Percentiles rank a stretch among this genome's conserved stretches.
Evolutionary conservation across 1,284 basidiomycete genomes (phyloP).

Genomic region (Rhodotorula sp.): DNA sequence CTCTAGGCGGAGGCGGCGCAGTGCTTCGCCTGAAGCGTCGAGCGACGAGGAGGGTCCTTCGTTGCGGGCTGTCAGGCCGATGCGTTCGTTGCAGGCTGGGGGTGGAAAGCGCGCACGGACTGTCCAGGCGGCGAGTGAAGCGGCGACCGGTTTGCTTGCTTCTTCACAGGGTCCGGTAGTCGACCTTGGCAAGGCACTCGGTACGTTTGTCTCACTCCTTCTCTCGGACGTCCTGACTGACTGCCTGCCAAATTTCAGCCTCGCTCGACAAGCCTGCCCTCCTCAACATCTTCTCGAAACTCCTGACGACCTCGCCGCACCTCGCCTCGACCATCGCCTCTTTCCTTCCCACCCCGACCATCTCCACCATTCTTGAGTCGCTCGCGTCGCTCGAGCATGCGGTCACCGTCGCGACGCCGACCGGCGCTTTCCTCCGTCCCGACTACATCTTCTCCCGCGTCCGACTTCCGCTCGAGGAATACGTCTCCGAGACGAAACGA

Average conservation of each 20-base stretch:
- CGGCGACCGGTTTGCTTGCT: neutral
- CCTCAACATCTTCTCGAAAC: slow-evolving; percentile 37
- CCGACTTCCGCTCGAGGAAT: slow-evolving; percentile 40
- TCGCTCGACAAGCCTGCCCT: slow-evolving; percentile 41
- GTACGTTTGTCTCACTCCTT: slow-evolving; percentile 8
- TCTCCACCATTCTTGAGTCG: slow-evolving; percentile 28
- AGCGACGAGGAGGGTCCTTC: slow-evolving; percentile 4
- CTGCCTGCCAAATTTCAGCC: neutral
- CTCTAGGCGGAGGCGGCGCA: slow-evolving; percentile 9
- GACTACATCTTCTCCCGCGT: slow-evolving; percentile 42
- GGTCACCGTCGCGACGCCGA: slow-evolving; percentile 37
- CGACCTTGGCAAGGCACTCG: slow-evolving; percentile 37
- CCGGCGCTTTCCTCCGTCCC: slow-evolving; percentile 32
- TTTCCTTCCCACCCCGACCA: slow-evolving; percentile 40
- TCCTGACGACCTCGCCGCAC: slow-evolving; percentile 39
- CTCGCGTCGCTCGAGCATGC: slow-evolving; percentile 31
- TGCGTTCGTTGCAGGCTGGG: neutral
- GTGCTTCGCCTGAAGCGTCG: slow-evolving; percentile 12
- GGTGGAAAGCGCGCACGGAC: neutral
- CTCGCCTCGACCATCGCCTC: slow-evolving; percentile 34
- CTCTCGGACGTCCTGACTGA: too few relatives aligned
- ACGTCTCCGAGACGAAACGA: slow-evolving; percentile 30
- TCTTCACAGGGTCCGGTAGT: neutral
- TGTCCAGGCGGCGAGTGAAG: neutral
- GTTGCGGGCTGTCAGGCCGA: neutral